A percentile compares a stretch with the other conserved stretches of the same genome.
Conservation (phyloP, 2,329 filamentous ascomycete species). For the Onygenales sp. region DNA sequence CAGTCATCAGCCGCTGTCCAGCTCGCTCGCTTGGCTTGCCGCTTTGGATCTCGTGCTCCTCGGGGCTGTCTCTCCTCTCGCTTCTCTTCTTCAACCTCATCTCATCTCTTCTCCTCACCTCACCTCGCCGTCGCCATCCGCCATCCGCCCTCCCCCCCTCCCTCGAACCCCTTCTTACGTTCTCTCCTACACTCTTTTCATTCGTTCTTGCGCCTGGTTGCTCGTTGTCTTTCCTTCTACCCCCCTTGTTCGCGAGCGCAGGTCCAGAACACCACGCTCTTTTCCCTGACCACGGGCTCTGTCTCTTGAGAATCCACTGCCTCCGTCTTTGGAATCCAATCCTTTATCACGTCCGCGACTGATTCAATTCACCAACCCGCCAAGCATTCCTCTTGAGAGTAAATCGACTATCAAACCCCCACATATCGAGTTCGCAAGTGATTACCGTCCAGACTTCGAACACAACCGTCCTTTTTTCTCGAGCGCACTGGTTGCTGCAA, state of each 20-base stretch:
- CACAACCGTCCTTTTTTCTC: background rate
- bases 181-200: background rate
- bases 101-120: background rate
- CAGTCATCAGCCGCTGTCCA: background rate
- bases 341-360: background rate
- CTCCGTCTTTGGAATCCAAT: background rate
- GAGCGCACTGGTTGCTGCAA: conserved; percentile 10
- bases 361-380: background rate
- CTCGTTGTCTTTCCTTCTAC: conserved; percentile 8
- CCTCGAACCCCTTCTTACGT: conserved; percentile 2
- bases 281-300: background rate
- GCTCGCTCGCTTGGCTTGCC: background rate
- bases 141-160: background rate
- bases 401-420: background rate
- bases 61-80: background rate
- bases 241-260: background rate
- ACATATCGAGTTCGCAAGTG: background rate
- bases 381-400: background rate
- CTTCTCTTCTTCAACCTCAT: background rate
- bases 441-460: background rate
- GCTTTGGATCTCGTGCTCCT: background rate
- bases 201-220: conserved; percentile 7
- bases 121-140: background rate
- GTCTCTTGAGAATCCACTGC: background rate
- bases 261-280: background rate